phyloP scores from a whole-genome alignment of 805 yeast genomes.

The Yamadazyma kitorensis region DNA sequence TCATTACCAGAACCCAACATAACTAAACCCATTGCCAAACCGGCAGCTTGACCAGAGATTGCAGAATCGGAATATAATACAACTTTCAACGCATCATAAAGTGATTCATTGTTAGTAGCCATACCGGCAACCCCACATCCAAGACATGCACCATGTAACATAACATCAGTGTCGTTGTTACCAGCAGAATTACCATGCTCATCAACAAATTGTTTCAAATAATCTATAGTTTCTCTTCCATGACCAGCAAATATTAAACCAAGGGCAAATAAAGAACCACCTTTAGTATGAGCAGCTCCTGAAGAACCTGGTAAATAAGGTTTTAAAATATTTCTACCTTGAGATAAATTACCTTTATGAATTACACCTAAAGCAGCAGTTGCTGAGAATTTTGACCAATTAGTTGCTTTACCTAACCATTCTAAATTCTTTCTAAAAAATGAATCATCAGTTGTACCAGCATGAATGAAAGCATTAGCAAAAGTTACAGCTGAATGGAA shows the following conservation, averaged over 20 bases:
- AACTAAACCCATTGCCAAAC: conserved; percentile 91
- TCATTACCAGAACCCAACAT: conserved; percentile 88
- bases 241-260: conserved; percentile 96
- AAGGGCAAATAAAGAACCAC: conserved; percentile 90
- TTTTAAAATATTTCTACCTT: conserved; percentile 80
- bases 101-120: conserved; percentile 74
- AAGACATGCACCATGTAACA: conserved; percentile 91
- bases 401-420: conserved; percentile 96
- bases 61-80: conserved; percentile 90
- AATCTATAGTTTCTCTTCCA: conserved; percentile 82
- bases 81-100: conserved; percentile 79
- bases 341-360: conserved; percentile 90
- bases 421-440: conserved; percentile 88
- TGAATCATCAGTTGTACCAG: conserved; percentile 93
- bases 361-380: conserved; percentile 98
- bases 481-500: conserved; percentile 96
- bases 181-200: conserved; percentile 66
- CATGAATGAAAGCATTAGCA: conserved; percentile 90
- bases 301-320: conserved; percentile 87
- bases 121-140: conserved; percentile 97
- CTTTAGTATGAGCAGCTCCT: conserved; percentile 85
- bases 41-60: conserved; percentile 94
- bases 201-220: conserved; percentile 67
- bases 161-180: conserved; percentile 69
- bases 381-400: conserved; percentile 97